Base-by-base conservation (phyloP, 352 stramenopile genomes). In the Phytophthora fragariaefolia region DNA sequence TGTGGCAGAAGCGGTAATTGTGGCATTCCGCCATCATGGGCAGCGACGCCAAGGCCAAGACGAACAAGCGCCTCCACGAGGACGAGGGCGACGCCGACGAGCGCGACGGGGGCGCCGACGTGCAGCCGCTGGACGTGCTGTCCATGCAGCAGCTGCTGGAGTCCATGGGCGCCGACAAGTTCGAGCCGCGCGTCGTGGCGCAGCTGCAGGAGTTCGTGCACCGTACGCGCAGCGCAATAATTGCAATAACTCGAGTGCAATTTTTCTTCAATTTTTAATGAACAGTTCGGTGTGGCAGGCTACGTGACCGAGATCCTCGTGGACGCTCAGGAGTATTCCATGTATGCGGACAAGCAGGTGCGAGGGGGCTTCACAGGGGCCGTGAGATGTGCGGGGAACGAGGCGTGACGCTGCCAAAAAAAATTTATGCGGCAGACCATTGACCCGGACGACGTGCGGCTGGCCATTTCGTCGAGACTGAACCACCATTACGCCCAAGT, bases 191-290 rank as follows among this genome's bases (percentile, higher is more conserved):
- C 56, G 87, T 96, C 66, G 82, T 94, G 27, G 73, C 71, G 56
- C 87, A 96, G 70, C 76, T 96, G 24, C 85, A 91, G 48, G 88
- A 96, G 67, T 94, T 95, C 57, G 76, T 92, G 20, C 87, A 96
- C 61, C 85, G 87, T 96, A 71, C 38, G 83, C 15, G 50, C 23
- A 6, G 23, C 32, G 0, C 6, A 38, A n/a, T n/a, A n/a, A 40
- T 49, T 46, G 3, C 30, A 30, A 58, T 24, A 47, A 12, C 4
- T 40, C 17, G 20, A 26, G 3, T 54, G 28, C 26, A 2, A 34
- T 36, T 49, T 24, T 55, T 43, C 26, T 34, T 36, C 59, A 34
- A 22, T 22, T 34, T 38, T 38, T 67, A 26, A n/a, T n/a, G 6
- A 43, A 18, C 40, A 63, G 55, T 20, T 18, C 26, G 32, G 12